A percentile compares a stretch with the other conserved stretches of the same genome.
phyloP scores from a whole-genome alignment of 257 asterid species.

The Fraxinus americana region DNA sequence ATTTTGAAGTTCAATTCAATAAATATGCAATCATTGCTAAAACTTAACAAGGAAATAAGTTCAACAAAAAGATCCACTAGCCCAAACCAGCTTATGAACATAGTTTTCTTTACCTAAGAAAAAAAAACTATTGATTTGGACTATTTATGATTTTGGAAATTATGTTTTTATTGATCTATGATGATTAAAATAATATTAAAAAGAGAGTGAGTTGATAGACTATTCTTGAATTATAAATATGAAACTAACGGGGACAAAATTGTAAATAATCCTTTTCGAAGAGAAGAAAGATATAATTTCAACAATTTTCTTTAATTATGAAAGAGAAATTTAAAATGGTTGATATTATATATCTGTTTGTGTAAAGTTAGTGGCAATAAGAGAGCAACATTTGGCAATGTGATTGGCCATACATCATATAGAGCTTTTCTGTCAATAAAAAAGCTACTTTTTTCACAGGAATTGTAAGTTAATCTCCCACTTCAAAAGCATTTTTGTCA shows the following conservation, averaged over 20 bases:
- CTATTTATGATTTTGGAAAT: too few relatives aligned
- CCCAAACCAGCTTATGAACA: too few relatives aligned
- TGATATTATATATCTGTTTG: background rate
- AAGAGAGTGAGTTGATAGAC: background rate
- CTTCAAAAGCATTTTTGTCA: conserved; percentile 16
- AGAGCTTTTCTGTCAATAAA: background rate
- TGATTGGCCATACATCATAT: background rate
- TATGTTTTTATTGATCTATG: too few relatives aligned
- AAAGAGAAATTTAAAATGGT: background rate
- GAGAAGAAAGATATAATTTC: background rate
- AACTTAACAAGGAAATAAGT: too few relatives aligned
- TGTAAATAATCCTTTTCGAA: background rate
- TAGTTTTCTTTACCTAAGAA: too few relatives aligned
- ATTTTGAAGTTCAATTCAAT: too few relatives aligned
- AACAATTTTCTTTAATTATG: background rate
- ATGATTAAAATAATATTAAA: too few relatives aligned
- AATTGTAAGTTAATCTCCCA: conserved; percentile 29
- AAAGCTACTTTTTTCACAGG: background rate
- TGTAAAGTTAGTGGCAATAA: background rate
- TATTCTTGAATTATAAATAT: background rate
- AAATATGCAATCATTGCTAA: too few relatives aligned
- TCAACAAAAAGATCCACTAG: too few relatives aligned
- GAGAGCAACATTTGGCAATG: conserved; percentile 12
- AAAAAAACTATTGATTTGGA: too few relatives aligned
- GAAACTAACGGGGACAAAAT: background rate